Evolutionary conservation across 495 filamentous ascomycete species (phyloP), one percentile per base, ranked within the genome.

Genomic region (Talaromyces adpressus): DNA sequence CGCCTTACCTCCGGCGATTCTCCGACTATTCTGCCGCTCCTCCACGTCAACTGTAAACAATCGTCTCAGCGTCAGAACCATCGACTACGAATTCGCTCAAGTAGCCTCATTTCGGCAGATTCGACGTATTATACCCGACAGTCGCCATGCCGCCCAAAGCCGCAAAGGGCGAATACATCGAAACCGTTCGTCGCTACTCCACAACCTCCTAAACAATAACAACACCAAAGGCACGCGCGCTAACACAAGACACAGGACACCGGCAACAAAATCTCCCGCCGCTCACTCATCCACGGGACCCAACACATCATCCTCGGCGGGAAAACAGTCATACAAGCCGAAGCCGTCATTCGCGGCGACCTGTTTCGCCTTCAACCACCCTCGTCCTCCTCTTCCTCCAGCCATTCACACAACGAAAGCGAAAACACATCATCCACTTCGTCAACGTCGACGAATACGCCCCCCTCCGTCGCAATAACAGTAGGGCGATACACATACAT

Each of bases 301-400:
- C 91, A 93, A 64, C 93, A 98, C 78, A 97, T 98, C 73, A 96
- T 96, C 76, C 91, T 98, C 14, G 93, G 91, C 67, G 94, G 94
- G 63, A 95, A 93, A 75, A 94, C 91, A 9, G 90, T 97, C 67
- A 95, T 98, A 71, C 88, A 92, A 77, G 87, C 91, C 62, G 90
- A 95, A 69, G 93, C 89, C 66, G 89, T 91, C 69, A 92, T 98
- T 70, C 89, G 94, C 52, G 94, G 93, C 49, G 95, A 98, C 69
- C 87, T 97, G 18, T 83, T 88, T 34, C 85, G 90, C 8, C 80
- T 83, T 1, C 63, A 73, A n/a, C 41, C 75, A 16, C 27, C 27
- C 3, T 27, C 27, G 5, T 57, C 80, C 1, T 66, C 77, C 20
- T 70, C 81, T 4, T 65, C 75, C 1, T 69, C 77, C 39, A 47